These are phyloP conservation scores for Podila epigama DNA, from an alignment of 192 early-diverging fungal species.

Conservation along the genomic window DNA sequence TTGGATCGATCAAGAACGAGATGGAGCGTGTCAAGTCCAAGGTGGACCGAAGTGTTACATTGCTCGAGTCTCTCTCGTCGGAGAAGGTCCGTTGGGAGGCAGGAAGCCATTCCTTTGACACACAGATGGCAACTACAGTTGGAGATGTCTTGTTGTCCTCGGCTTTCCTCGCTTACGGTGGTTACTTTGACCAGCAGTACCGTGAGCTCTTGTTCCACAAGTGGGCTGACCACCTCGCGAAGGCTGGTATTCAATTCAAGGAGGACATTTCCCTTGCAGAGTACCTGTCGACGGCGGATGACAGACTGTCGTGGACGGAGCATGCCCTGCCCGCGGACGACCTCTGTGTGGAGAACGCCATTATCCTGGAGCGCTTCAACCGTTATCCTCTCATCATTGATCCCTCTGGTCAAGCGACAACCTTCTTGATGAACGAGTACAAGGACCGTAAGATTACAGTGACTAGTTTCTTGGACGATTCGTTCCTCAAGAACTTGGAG, in stretches of 20 bases:
- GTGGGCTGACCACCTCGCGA: constrained; percentile 79
- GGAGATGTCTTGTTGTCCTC: constrained; percentile 94
- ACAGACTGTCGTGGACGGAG: constrained; percentile 89
- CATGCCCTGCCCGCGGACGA: constrained; percentile 88
- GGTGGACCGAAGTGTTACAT: constrained; percentile 88
- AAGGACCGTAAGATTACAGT: constrained; percentile 88
- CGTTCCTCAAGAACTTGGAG: constrained; percentile 97
- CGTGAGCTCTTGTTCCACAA: constrained; percentile 79
- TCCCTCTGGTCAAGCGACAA: constrained; percentile 92
- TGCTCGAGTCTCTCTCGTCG: constrained; percentile 89
- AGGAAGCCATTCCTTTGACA: constrained; percentile 89
- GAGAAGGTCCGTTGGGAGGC: constrained; percentile 94
- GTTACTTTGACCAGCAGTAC: constrained; percentile 98
- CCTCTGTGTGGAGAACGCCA: constrained; percentile 97
- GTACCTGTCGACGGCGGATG: constrained; percentile 91
- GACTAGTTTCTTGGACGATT: constrained; percentile 97
- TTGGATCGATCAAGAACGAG: constrained; percentile 86
- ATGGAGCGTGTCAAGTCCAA: constrained; percentile 93
- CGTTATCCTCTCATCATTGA: constrained; percentile 98
- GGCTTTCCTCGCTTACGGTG: constrained; percentile 96
- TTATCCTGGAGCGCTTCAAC: constrained; percentile 95
- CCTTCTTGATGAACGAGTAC: constrained; percentile 88
- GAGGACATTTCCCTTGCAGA: constrained; percentile 85
- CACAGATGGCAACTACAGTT: constrained; percentile 97
- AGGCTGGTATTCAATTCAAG: constrained; percentile 77